A percentile compares a stretch with the other conserved stretches of the same genome.
These are phyloP conservation scores for Candida schatavii DNA, from an alignment of 805 yeast genomes.

Conservation along the genomic window DNA sequence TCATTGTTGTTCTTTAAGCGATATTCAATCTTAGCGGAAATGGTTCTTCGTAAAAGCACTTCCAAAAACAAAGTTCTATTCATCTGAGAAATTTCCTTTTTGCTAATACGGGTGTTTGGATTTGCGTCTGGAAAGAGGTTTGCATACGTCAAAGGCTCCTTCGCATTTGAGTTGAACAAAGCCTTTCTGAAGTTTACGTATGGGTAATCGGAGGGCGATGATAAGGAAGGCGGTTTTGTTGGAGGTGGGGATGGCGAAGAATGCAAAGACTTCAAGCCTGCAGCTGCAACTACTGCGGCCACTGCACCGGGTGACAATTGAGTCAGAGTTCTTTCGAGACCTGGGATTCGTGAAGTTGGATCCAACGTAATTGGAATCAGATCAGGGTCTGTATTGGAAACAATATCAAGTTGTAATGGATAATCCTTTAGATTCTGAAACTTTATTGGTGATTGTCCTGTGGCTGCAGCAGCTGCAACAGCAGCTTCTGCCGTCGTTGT, in stretches of 20 bases:
- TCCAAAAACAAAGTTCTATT: constrained; percentile 34
- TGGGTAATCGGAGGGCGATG: constrained; percentile 4
- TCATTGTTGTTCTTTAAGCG: constrained; percentile 22
- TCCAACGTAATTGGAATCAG: neutral
- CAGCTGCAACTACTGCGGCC: constrained; percentile 1
- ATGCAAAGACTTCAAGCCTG: neutral
- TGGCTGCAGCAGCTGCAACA: constrained; percentile 2
- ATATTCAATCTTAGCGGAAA: constrained; percentile 40
- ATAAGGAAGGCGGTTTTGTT: neutral
- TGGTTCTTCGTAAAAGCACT: constrained; percentile 36
- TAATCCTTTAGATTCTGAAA: neutral
- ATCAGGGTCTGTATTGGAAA: neutral
- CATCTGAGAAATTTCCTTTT: constrained; percentile 24
- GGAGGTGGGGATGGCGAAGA: constrained; percentile 1
- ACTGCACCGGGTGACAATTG: constrained; percentile 1
- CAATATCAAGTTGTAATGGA: neutral
- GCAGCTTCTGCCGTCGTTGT: constrained; percentile 3
- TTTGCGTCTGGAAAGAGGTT: constrained; percentile 1
- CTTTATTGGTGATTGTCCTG: neutral
- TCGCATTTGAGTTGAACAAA: neutral
- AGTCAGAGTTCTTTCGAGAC: neutral
- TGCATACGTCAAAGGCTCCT: neutral
- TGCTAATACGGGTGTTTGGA: constrained; percentile 4
- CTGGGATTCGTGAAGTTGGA: neutral
- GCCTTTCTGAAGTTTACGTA: neutral